Percentiles rank a stretch among this genome's conserved stretches.
Conservation (phyloP, 2,329 filamentous ascomycete species). For the Exophiala sp. region DNA sequence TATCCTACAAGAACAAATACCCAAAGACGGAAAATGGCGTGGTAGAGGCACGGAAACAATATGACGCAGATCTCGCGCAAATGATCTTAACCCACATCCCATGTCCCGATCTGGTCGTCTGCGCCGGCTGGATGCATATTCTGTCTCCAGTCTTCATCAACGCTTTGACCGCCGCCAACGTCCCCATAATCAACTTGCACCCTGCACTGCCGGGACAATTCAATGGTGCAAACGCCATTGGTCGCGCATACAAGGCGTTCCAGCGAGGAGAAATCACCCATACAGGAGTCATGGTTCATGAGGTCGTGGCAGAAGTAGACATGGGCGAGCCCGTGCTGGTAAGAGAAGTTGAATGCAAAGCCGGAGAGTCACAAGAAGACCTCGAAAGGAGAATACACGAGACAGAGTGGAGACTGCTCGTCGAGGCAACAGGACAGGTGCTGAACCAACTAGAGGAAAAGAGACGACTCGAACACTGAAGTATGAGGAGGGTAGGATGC, state of each 20-base stretch:
- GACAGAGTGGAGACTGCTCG: slow-evolving; percentile 74
- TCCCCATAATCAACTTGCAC: slow-evolving; percentile 79
- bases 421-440: slow-evolving; percentile 63
- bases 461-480: slow-evolving; percentile 11
- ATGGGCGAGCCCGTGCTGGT: slow-evolving; percentile 70
- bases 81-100: slow-evolving; percentile 58
- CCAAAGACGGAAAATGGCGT: slow-evolving; percentile 51
- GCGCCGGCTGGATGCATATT: slow-evolving; percentile 86
- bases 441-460: slow-evolving; percentile 35
- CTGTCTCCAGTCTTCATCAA: slow-evolving; percentile 66
- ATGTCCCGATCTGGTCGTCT: slow-evolving; percentile 69
- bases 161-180: slow-evolving; percentile 59
- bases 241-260: slow-evolving; percentile 72
- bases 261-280: slow-evolving; percentile 62
- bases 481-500: background rate
- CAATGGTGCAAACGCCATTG: slow-evolving; percentile 74
- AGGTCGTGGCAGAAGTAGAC: slow-evolving; percentile 78
- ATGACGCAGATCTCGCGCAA: slow-evolving; percentile 71
- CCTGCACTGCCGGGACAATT: slow-evolving; percentile 71
- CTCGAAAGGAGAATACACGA: slow-evolving; percentile 71
- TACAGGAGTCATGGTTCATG: slow-evolving; percentile 85
- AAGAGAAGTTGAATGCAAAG: slow-evolving; percentile 63
- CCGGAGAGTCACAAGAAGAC: slow-evolving; percentile 61
- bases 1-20: slow-evolving; percentile 70
- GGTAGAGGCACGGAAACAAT: slow-evolving; percentile 57